A percentile compares a stretch with the other conserved stretches of the same genome.
Conservation (phyloP, 2,329 filamentous ascomycete genomes). For the Leptographium galeiforme region DNA sequence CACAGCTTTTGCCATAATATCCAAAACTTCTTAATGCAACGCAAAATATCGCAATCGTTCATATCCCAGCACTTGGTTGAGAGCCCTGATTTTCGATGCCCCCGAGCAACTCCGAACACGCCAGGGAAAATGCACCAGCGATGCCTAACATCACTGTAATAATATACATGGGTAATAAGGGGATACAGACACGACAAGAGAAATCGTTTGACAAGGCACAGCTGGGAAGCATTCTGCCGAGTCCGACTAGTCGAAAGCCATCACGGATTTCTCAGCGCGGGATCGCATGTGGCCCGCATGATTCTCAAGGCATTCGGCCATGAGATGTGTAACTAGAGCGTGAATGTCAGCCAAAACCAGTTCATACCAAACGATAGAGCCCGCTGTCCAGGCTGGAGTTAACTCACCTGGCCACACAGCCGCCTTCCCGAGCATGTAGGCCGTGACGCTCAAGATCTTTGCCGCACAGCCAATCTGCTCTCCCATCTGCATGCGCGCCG, state of each 20-base stretch:
- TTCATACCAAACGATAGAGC: not conserved
- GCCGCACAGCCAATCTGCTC: constrained; percentile 65
- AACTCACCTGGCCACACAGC: constrained; percentile 81
- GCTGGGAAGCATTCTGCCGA: too few relatives aligned
- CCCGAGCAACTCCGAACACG: too few relatives aligned
- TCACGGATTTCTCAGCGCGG: constrained; percentile 38
- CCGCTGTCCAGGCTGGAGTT: not conserved
- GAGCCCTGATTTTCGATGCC: too few relatives aligned
- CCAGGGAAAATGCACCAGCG: too few relatives aligned
- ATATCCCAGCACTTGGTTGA: too few relatives aligned
- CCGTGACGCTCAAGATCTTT: constrained; percentile 72
- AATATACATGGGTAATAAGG: too few relatives aligned
- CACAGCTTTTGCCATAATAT: too few relatives aligned
- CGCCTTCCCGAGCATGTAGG: constrained; percentile 76
- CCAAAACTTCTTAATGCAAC: too few relatives aligned
- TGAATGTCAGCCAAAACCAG: constrained; percentile 5
- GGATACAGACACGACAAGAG: too few relatives aligned
- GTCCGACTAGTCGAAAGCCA: constrained; percentile 15
- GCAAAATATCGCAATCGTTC: too few relatives aligned
- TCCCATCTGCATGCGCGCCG: constrained; percentile 29
- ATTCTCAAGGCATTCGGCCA: constrained; percentile 40
- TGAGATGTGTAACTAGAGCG: constrained; percentile 34
- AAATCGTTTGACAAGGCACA: too few relatives aligned
- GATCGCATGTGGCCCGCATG: constrained; percentile 38
- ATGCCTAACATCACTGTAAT: too few relatives aligned